A percentile compares a stretch with the other conserved stretches of the same genome.
Evolutionary conservation across 148 eudicot species (phyloP).

Genomic region (Oxyria digyna): DNA sequence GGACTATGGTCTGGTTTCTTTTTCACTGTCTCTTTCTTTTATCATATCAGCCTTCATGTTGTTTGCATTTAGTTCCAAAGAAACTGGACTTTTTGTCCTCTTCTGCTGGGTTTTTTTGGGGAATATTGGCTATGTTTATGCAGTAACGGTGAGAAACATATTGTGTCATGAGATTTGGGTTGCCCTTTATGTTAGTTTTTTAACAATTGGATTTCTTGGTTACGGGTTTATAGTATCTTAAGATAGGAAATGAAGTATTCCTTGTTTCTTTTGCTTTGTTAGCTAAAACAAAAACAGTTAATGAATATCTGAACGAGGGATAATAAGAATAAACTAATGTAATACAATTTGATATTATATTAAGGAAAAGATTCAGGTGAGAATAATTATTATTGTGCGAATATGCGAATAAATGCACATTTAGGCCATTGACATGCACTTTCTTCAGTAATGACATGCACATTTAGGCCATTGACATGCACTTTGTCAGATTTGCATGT

Average conservation of each 20-base stretch:
- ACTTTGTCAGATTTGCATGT: no score
- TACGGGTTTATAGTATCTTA: not conserved
- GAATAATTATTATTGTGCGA: no score
- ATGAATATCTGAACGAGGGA: not conserved
- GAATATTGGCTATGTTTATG: not conserved
- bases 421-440: no score
- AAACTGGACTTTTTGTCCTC: not conserved
- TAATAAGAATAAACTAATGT: not conserved
- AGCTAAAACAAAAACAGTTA: not conserved
- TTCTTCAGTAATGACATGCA: no score
- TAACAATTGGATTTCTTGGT: not conserved
- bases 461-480: no score
- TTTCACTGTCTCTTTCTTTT: not conserved
- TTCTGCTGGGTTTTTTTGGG: not conserved
- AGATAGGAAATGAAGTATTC: not conserved
- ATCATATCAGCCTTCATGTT: not conserved
- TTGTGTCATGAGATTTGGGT: not conserved
- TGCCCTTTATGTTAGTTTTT: not conserved
- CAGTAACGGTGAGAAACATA: not conserved
- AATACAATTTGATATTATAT: not conserved
- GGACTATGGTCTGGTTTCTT: not conserved
- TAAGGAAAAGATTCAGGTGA: no score
- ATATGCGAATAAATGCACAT: no score
- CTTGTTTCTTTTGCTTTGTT: not conserved
- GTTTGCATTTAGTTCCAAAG: not conserved